Base-by-base conservation (phyloP, 306 rosid species). In the Argentina anserina region DNA sequence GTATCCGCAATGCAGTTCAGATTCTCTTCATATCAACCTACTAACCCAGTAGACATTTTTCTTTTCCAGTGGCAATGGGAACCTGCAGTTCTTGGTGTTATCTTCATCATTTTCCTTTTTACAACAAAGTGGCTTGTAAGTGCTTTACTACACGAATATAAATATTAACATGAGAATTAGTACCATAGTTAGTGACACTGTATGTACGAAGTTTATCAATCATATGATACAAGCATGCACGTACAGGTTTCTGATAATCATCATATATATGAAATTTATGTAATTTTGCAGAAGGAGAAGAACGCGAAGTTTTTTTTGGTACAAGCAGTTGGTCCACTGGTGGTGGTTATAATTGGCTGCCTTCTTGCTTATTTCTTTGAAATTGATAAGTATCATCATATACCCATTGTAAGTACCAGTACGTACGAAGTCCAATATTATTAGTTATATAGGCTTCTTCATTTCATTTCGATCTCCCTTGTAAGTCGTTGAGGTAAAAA, bases 221-320 rank as follows among this genome's bases (percentile, higher is more conserved):
- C 59, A 21, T 52, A 21, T 52, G 2, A n/a, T 20, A 49, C 21
- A 49, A 49, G 25, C 55, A 23, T 23, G n/a, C n/a, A n/a, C n/a
- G n/a, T n/a, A n/a, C n/a, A 52, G 29, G 21, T 23, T 58, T 28
- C 36, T 58, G 26, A 59, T 28, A 58, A 58, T 58, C 36, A 18
- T 49, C 31, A 58, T 13, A 26, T n/a, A n/a, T n/a, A n/a, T 29
- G 20, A 13, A 28, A 13, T 5, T 12, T 28, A 58, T 39, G 9
- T 70, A 65, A 78, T 43, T 36, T 75, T 71, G 58, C 88, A 93
- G 98, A 89, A 72, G 75, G 26, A 50, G 7, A 87, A 7, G 69
- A 90, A 63, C 1, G 90, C 90, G 63, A 85, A 90, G 78, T 85
- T 93, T 33, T 93, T 93, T 81, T 90, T 93, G 96, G 90, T 90